Base-by-base conservation (phyloP, 352 stramenopile species). In the Phytophthora agathidicida region DNA sequence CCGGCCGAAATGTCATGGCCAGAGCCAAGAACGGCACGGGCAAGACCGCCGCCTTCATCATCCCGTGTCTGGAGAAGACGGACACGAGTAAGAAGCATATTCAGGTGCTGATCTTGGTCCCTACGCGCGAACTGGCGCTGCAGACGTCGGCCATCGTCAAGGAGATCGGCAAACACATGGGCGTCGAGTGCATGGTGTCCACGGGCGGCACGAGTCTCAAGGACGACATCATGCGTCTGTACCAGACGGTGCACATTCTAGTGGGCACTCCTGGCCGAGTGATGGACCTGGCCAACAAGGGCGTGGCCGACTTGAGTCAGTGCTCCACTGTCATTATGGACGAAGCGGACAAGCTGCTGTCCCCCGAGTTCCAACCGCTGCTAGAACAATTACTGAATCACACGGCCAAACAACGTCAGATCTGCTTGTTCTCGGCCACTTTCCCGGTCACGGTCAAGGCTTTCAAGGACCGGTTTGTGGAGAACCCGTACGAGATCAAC, bases 191-290 rank as follows among this genome's bases (percentile, higher is more conserved):
- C 68, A 99, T 99, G 97, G 97, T 99, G 33, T 99, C 96, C 47
- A 99, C 97, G 14, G 97, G 98, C 41, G 97, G 98, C 58, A 99
- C 97, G 38, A 98, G 94, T 47, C 82, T 99, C 27, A 99, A 98
- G 66, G 98, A 99, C 75, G 98, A 99, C 78, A 99, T 99, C 62
- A 99, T 99, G 93, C 93, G 97, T 67, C 82, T 99, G n/a, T 99
- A 99, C 75, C 98, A 99, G 73, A 92, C 96, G 22, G 96, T 99
- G 49, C 98, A 99, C 77, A 98, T 99, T 62, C 85, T 99, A 38
- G 98, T 99, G 33, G 98, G 93, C 23, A 99, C 98, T 3, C 97
- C 98, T 0, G 98, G 98, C 14, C 94, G 98, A 53, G 98, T 99
- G 60, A 95, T 99, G 68, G 98, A 99, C 73, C 75, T 99, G 20